Percentiles rank a stretch among this genome's conserved stretches.
Conservation (phyloP, 73 alveolate genomes). For the Symbiodinium pilosum region DNA sequence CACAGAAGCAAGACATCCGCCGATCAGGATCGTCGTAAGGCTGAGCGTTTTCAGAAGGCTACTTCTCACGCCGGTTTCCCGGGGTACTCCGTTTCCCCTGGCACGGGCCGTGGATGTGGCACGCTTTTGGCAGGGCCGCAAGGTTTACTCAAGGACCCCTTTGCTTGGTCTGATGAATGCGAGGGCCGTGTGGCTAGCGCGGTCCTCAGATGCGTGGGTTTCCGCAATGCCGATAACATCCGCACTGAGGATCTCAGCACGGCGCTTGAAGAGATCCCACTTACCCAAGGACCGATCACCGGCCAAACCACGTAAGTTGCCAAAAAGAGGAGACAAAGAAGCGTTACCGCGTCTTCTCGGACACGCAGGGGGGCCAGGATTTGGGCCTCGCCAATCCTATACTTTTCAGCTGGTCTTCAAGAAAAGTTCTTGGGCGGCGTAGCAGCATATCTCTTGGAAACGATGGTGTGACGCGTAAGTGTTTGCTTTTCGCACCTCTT, state of each 20-base stretch:
- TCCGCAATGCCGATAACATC: not conserved
- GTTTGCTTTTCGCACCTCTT: not conserved
- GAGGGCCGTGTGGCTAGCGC: too few species aligned
- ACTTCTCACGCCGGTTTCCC: too few species aligned
- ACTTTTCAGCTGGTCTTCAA: not conserved
- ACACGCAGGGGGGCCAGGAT: slow-evolving; percentile 17
- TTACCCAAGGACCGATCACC: not conserved
- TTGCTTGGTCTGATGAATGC: too few species aligned
- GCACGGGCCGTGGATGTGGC: too few species aligned
- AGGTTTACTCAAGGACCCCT: too few species aligned
- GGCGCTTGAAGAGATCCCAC: not conserved
- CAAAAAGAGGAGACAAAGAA: not conserved
- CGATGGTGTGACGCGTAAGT: not conserved
- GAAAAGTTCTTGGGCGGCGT: not conserved
- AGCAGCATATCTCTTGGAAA: not conserved
- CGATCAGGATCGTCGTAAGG: not conserved
- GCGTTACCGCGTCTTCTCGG: not conserved
- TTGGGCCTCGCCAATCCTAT: not conserved
- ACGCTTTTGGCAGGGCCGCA: too few species aligned
- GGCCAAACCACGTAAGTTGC: not conserved
- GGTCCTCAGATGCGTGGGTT: not conserved
- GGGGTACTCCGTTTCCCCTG: too few species aligned
- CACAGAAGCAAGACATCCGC: not conserved
- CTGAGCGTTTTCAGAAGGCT: too few species aligned
- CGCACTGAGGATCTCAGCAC: not conserved